Base-by-base conservation (phyloP, 768 basidiomycete genomes). In the Tulasnella sp. region DNA sequence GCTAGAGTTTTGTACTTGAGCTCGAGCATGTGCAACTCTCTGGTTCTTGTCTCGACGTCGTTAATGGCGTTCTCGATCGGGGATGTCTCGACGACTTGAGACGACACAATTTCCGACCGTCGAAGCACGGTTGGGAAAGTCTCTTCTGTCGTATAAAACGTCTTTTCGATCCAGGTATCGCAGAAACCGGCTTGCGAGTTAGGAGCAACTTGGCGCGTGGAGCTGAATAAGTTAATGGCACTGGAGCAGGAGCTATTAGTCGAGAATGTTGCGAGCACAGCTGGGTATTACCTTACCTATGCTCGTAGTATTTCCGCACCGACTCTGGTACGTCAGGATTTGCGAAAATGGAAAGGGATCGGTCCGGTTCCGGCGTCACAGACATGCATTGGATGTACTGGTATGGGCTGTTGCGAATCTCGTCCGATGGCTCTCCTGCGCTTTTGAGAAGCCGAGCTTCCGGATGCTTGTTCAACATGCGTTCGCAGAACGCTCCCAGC, bases 371-470 rank as follows among this genome's bases (percentile, higher is more conserved):
- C 0, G 96, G 94, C 12, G 85, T 86, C 38, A 96, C 93, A 1
- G 92, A 87, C 1, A 90, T 93, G 80, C 96, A 93, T 83, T 97
- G 96, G 73, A 98, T 94, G 82, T 91, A 93, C 79, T 93, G 93
- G 64, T 91, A 91, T 69, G 85, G 88, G 34, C 93, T 92, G 79
- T 89, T 91, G 29, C 91, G 90, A 75, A 94, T 86, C 78, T 96
- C 93, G 9, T 91, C 90, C 15, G 91, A 87, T 3, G 96, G 93
- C 69, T 96, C 92, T 25, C 91, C 89, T 42, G 87, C 85, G 1
- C 85, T 86, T 81, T 91, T 93, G 68, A 97, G 83, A 12, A 97
- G 83, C 76, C 91, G 91, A 5, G 96, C 93, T 29, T 90, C 90
- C 3, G 93, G 91, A 83, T 95, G 93, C 82, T 96, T 97, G 82